Percentiles rank a stretch among this genome's conserved stretches.
These are phyloP conservation scores for Ceratocystis alfenasii DNA, from an alignment of 2,329 filamentous ascomycete genomes.

Conservation along the genomic window DNA sequence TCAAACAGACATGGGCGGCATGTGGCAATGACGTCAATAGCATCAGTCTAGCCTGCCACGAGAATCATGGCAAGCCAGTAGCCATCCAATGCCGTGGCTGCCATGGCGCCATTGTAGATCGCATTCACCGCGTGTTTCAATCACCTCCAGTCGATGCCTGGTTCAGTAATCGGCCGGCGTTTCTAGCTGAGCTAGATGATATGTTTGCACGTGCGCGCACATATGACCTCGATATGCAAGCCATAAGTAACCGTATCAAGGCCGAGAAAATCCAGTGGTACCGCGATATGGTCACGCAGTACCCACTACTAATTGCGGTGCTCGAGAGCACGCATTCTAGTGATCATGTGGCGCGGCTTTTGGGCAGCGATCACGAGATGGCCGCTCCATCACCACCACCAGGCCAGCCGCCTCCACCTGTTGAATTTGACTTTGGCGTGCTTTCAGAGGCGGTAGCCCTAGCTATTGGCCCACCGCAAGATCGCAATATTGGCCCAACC, in stretches of 20 bases:
- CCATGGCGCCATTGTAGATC: constrained; percentile 37
- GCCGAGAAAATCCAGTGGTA: constrained; percentile 45
- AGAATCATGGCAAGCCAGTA: constrained; percentile 34
- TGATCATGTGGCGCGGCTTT: constrained; percentile 29
- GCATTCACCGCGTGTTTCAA: constrained; percentile 32
- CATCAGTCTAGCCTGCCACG: constrained; percentile 35
- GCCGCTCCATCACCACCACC: not conserved
- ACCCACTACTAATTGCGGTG: constrained; percentile 32
- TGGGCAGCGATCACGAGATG: constrained; percentile 14
- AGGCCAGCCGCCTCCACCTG: constrained; percentile 11
- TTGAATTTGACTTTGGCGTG: constrained; percentile 21
- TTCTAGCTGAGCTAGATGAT: constrained; percentile 39
- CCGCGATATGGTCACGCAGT: constrained; percentile 33
- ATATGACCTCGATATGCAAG: constrained; percentile 33
- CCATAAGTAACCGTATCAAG: constrained; percentile 39
- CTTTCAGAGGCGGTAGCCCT: constrained; percentile 20
- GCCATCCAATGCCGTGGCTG: constrained; percentile 38
- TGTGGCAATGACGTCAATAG: constrained; percentile 34
- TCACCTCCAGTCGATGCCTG: constrained; percentile 28
- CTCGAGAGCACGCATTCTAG: constrained; percentile 26
- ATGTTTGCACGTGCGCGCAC: constrained; percentile 39
- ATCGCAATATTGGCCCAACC: constrained; percentile 20
- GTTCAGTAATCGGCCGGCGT: constrained; percentile 40
- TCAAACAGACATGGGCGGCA: constrained; percentile 23
- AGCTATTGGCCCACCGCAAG: constrained; percentile 28